Conservation (phyloP, 2,329 filamentous ascomycete species). For the Talaromyces sp. region DNA sequence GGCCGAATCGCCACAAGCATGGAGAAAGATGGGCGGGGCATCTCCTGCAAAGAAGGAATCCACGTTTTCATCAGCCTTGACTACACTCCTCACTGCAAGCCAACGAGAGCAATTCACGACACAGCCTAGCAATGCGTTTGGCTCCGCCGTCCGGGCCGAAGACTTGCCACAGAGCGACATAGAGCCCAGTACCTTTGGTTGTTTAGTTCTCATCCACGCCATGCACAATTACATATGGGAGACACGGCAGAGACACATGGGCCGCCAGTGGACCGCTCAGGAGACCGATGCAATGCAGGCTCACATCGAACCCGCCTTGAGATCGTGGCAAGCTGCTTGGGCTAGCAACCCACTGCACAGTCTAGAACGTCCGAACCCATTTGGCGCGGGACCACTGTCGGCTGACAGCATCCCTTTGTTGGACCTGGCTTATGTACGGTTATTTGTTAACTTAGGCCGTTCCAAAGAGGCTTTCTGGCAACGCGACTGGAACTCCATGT, state of each 20-base stretch:
- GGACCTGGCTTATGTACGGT: constrained; percentile 82
- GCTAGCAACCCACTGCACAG: constrained; percentile 78
- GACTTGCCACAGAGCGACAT: constrained; percentile 58
- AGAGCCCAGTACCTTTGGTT: constrained; percentile 84
- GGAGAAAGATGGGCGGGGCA: constrained; percentile 70
- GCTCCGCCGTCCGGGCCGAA: constrained; percentile 39
- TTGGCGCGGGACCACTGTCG: constrained; percentile 72
- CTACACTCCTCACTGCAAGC: constrained; percentile 72
- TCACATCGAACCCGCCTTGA: constrained; percentile 87
- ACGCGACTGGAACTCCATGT: constrained; percentile 86
- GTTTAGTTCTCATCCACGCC: constrained; percentile 84
- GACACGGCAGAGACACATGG: constrained; percentile 82
- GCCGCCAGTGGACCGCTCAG: constrained; percentile 80
- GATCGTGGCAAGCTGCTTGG: constrained; percentile 94
- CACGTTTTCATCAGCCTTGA: constrained; percentile 77
- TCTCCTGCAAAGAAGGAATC: constrained; percentile 64
- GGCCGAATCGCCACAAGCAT: constrained; percentile 75
- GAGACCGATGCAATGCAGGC: constrained; percentile 95
- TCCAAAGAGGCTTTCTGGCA: constrained; percentile 94
- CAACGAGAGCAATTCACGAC: constrained; percentile 51
- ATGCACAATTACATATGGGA: constrained; percentile 99
- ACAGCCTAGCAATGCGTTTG: constrained; percentile 33
- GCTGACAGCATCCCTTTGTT: constrained; percentile 86
- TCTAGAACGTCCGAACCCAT: constrained; percentile 77
- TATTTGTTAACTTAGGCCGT: constrained; percentile 88